phyloP scores from a whole-genome alignment of 345 rosid species.

The Aegle marmelos region DNA sequence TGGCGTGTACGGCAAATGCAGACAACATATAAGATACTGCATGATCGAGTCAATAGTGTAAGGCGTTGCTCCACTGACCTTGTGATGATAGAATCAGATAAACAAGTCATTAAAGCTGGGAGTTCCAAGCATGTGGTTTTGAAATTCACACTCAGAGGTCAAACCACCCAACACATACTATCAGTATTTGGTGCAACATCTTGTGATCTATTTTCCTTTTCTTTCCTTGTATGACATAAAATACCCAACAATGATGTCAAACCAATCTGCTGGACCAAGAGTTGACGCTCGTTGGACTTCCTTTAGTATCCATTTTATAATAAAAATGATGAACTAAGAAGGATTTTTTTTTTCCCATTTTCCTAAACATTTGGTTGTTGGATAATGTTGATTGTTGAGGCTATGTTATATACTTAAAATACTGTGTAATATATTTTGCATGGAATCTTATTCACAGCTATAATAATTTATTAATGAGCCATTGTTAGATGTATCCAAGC shows the following conservation, averaged over 20 bases:
- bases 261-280: neutral
- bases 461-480: neutral
- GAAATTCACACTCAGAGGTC: neutral
- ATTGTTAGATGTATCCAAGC: neutral
- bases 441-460: neutral
- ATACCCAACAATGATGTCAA: neutral
- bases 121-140: conserved; percentile 1
- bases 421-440: neutral
- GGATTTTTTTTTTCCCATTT: too few relatives aligned
- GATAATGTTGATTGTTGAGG: too few relatives aligned
- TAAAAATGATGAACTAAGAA: too few relatives aligned
- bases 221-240: neutral
- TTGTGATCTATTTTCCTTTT: neutral
- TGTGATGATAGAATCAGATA: neutral
- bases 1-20: conserved; percentile 14
- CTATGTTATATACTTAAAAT: neutral
- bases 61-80: neutral
- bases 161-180: neutral
- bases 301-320: too few relatives aligned
- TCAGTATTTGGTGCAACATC: neutral
- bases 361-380: too few relatives aligned
- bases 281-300: neutral
- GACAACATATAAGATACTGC: neutral
- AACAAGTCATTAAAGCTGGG: neutral
- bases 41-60: neutral